These are phyloP conservation scores for Trametes elegans DNA, from an alignment of 768 basidiomycete genomes.

Conservation along the genomic window DNA sequence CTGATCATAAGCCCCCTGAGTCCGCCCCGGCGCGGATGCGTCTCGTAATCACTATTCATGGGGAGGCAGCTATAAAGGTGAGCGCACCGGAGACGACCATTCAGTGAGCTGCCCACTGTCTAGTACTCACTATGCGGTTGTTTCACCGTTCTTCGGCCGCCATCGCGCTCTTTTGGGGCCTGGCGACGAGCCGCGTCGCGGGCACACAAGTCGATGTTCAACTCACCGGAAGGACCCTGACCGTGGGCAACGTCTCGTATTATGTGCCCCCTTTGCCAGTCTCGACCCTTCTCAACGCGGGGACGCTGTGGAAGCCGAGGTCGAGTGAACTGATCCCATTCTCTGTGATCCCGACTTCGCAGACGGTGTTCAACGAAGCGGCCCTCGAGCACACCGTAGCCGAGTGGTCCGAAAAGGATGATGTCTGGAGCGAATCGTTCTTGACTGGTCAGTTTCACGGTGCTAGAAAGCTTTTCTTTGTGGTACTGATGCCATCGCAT, in stretches of 20 bases:
- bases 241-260: slow-evolving; percentile 20
- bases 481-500: background rate
- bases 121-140: background rate
- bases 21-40: too few relatives aligned
- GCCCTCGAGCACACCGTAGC: slow-evolving; percentile 18
- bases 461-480: too few relatives aligned
- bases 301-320: background rate
- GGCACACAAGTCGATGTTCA: slow-evolving; percentile 10
- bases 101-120: too few relatives aligned
- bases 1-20: too few relatives aligned
- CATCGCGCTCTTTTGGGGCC: background rate
- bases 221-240: slow-evolving; percentile 18
- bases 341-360: slow-evolving; percentile 25
- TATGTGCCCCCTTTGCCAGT: slow-evolving; percentile 20
- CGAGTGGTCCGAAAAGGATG: slow-evolving; percentile 20
- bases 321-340: slow-evolving; percentile 21
- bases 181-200: background rate
- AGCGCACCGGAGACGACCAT: too few relatives aligned
- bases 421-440: slow-evolving; percentile 27
- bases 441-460: slow-evolving; percentile 24
- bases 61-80: background rate
- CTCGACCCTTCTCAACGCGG: slow-evolving; percentile 9
- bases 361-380: slow-evolving; percentile 12
- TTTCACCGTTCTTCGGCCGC: background rate
- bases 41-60: background rate